phyloP scores from a whole-genome alignment of 78 protist genomes.

The Cavenderia fasciculata region DNA sequence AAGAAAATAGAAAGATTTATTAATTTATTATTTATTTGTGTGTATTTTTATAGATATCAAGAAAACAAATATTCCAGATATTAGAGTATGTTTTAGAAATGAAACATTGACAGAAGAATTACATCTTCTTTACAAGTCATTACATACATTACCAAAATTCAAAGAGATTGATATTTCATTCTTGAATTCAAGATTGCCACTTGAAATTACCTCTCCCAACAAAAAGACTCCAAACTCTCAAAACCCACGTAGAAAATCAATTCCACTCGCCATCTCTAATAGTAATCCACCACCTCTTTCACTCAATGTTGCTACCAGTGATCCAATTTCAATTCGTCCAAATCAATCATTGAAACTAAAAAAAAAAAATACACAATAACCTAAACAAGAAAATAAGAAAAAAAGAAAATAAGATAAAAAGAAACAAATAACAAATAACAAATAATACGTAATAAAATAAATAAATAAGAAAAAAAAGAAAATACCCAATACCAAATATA shows the following conservation, averaged over 20 bases:
- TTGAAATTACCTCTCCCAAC: conserved; percentile 23
- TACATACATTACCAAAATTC: conserved; percentile 26
- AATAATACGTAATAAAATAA: too few relatives aligned
- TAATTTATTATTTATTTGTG: background rate
- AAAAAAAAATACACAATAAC: too few relatives aligned
- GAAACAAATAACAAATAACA: too few relatives aligned
- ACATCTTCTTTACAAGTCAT: conserved; percentile 45
- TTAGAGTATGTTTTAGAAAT: conserved; percentile 87
- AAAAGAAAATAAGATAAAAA: too few relatives aligned
- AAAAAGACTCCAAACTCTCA: conserved; percentile 6
- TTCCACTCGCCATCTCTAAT: conserved; percentile 3
- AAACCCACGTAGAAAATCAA: background rate
- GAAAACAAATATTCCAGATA: conserved; percentile 90
- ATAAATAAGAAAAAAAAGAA: too few relatives aligned
- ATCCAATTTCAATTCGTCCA: too few relatives aligned
- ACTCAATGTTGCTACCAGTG: background rate
- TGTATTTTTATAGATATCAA: conserved; percentile 34
- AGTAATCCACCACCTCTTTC: background rate
- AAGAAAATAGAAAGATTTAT: background rate
- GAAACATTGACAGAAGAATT: conserved; percentile 88
- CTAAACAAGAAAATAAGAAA: too few relatives aligned
- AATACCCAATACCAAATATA: too few relatives aligned
- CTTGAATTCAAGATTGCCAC: conserved; percentile 20
- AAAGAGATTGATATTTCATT: conserved; percentile 34
- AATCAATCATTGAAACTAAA: too few relatives aligned